These are phyloP conservation scores for Boletus rubescentipes DNA, from an alignment of 768 basidiomycete species.

Conservation along the genomic window DNA sequence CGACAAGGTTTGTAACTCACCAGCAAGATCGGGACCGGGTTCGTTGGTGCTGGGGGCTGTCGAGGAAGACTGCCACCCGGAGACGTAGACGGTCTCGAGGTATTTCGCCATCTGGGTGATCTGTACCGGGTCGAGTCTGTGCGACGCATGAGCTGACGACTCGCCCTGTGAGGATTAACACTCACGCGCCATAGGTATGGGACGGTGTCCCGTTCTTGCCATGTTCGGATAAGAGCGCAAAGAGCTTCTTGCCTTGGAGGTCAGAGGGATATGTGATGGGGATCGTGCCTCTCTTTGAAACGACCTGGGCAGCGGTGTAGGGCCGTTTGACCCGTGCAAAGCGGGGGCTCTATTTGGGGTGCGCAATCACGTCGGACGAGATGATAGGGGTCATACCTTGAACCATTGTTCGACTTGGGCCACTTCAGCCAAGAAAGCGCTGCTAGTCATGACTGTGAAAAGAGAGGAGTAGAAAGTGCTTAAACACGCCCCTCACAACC, in stretches of 20 bases:
- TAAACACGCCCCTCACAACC: not conserved
- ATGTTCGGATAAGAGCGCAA: constrained; percentile 70
- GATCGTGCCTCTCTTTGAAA: constrained; percentile 89
- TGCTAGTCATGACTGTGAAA: constrained; percentile 48
- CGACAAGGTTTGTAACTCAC: constrained; percentile 42
- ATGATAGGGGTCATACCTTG: constrained; percentile 58
- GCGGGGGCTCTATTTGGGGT: constrained; percentile 65
- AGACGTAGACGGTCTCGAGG: constrained; percentile 98
- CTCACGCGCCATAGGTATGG: constrained; percentile 98
- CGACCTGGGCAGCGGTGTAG: constrained; percentile 91
- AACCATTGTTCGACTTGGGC: constrained; percentile 88
- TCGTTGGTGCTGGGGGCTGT: constrained; percentile 94
- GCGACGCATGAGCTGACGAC: not conserved
- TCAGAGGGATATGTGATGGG: constrained; percentile 85
- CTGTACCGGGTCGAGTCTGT: constrained; percentile 96
- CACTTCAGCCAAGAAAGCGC: constrained; percentile 77
- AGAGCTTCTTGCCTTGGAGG: constrained; percentile 84
- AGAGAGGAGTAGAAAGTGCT: constrained; percentile 15
- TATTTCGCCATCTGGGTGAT: constrained; percentile 99
- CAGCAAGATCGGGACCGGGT: constrained; percentile 97
- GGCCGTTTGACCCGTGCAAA: constrained; percentile 87
- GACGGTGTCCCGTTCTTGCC: constrained; percentile 76
- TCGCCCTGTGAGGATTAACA: no score
- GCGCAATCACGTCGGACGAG: not conserved
- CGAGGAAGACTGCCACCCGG: constrained; percentile 93